These are phyloP conservation scores for Mesembryanthemum crystallinum DNA, from an alignment of 148 eudicot species.

Conservation along the genomic window DNA sequence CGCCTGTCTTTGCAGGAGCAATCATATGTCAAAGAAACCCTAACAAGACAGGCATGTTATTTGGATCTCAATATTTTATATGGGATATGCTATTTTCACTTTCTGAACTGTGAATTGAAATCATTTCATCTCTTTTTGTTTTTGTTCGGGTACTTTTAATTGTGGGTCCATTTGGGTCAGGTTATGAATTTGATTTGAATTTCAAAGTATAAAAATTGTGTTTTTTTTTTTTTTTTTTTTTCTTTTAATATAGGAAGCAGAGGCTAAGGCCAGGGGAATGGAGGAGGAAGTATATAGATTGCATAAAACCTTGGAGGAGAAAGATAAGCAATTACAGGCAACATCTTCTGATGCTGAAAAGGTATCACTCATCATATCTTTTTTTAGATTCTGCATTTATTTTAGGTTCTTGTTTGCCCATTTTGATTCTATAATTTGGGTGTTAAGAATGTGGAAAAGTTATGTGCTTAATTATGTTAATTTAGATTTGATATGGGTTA, in stretches of 20 bases:
- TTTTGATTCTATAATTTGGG: slow-evolving; percentile 11
- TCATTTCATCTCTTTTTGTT: slow-evolving; percentile 36
- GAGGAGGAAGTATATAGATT: slow-evolving; percentile 63
- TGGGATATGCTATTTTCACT: neutral
- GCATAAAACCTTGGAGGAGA: slow-evolving; percentile 78
- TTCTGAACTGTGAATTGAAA: slow-evolving; percentile 26
- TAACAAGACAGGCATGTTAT: slow-evolving; percentile 65
- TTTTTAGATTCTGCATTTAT: slow-evolving; percentile 14
- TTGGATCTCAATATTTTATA: slow-evolving; percentile 11
- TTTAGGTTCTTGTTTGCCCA: slow-evolving; percentile 11
- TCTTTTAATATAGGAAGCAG: slow-evolving; percentile 79
- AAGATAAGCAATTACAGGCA: slow-evolving; percentile 52
- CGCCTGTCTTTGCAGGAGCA: slow-evolving; percentile 71
- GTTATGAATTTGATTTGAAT: neutral
- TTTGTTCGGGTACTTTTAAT: slow-evolving; percentile 20
- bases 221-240: neutral
- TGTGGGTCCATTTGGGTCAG: slow-evolving; percentile 32
- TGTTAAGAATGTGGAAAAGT: slow-evolving; percentile 11
- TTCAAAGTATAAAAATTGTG: neutral
- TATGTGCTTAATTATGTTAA: slow-evolving; percentile 15
- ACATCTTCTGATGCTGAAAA: slow-evolving; percentile 61
- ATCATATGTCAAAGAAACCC: slow-evolving; percentile 58
- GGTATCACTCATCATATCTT: slow-evolving; percentile 37
- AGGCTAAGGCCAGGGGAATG: slow-evolving; percentile 66
- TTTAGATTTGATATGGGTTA: slow-evolving; percentile 6